phyloP scores from a whole-genome alignment of 805 yeast species.

The Ogataea chonburiensis region DNA sequence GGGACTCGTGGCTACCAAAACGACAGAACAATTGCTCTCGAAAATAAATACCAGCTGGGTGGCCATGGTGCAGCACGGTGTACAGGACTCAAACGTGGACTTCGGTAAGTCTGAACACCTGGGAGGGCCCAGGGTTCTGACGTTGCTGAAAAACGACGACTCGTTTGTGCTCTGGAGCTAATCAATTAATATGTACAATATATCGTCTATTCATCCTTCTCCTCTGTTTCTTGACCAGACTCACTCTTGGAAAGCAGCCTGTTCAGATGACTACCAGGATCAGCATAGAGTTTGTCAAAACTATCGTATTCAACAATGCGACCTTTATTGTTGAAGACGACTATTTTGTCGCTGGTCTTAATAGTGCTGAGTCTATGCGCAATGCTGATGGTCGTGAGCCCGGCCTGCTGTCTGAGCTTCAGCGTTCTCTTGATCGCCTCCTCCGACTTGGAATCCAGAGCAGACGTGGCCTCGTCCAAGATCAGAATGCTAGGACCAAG shows the following conservation, averaged over 20 bases:
- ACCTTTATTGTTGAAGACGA: slow-evolving; percentile 71
- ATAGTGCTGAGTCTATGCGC: slow-evolving; percentile 92
- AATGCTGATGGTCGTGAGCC: slow-evolving; percentile 78
- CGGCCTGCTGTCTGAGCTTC: slow-evolving; percentile 49
- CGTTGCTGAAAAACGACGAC: slow-evolving; percentile 18
- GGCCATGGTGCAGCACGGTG: slow-evolving; percentile 29
- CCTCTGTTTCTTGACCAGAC: slow-evolving; percentile 27
- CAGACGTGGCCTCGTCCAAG: slow-evolving; percentile 93
- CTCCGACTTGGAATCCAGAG: slow-evolving; percentile 86
- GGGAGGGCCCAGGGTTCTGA: slow-evolving; percentile 32
- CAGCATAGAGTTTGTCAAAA: slow-evolving; percentile 49
- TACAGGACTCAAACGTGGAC: slow-evolving; percentile 28
- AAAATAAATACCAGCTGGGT: slow-evolving; percentile 23
- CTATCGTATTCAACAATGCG: slow-evolving; percentile 70
- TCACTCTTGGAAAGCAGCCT: slow-evolving; percentile 38
- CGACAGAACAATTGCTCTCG: slow-evolving; percentile 2
- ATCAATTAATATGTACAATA: slow-evolving; percentile 7
- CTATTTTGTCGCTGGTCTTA: slow-evolving; percentile 72
- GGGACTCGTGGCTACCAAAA: slow-evolving; percentile 22
- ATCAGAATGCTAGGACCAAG: slow-evolving; percentile 73
- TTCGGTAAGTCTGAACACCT: slow-evolving; percentile 32
- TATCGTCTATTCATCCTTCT: slow-evolving; percentile 7
- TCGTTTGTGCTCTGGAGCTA: slow-evolving; percentile 30
- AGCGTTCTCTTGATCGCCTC: slow-evolving; percentile 78
- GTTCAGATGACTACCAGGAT: slow-evolving; percentile 46